Percentiles rank a stretch among this genome's conserved stretches.
These are phyloP conservation scores for Blastocystis sp. DNA, from an alignment of 352 stramenopile species.

Conservation along the genomic window DNA sequence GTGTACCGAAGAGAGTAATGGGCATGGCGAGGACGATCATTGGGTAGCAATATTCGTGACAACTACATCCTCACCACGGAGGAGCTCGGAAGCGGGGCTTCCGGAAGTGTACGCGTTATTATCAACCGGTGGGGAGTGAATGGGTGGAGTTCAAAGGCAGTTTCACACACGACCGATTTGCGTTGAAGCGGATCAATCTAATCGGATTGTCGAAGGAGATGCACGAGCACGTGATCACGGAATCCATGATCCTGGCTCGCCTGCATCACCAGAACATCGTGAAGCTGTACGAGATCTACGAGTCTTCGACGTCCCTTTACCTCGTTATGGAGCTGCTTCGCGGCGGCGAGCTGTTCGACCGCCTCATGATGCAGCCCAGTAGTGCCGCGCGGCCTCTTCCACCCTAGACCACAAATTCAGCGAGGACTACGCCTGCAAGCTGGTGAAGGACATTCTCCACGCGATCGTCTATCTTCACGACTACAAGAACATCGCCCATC, in stretches of 20 bases:
- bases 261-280: slow-evolving; percentile 68
- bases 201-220: slow-evolving; percentile 13
- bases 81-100: slow-evolving; percentile 47
- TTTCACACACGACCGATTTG: slow-evolving; percentile 41
- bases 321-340: slow-evolving; percentile 61
- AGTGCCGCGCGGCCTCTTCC: not conserved
- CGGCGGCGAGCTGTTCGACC: slow-evolving; percentile 60
- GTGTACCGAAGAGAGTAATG: slow-evolving; percentile 54
- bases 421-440: slow-evolving; percentile 48
- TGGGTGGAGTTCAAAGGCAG: not conserved
- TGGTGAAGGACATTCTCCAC: slow-evolving; percentile 58
- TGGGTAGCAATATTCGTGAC: slow-evolving; percentile 54
- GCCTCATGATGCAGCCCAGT: slow-evolving; percentile 52
- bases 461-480: slow-evolving; percentile 66
- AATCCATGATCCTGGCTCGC: slow-evolving; percentile 42
- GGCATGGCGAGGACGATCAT: not conserved
- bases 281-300: slow-evolving; percentile 67
- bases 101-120: slow-evolving; percentile 47
- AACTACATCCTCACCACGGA: slow-evolving; percentile 50
- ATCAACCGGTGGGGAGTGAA: slow-evolving; percentile 5
- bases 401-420: slow-evolving; percentile 57
- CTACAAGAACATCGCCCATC: slow-evolving; percentile 68
- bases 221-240: slow-evolving; percentile 20
- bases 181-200: slow-evolving; percentile 60
- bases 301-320: slow-evolving; percentile 35